Conservation (phyloP, 148 eudicot genomes). For the Diospyros lotus region DNA sequence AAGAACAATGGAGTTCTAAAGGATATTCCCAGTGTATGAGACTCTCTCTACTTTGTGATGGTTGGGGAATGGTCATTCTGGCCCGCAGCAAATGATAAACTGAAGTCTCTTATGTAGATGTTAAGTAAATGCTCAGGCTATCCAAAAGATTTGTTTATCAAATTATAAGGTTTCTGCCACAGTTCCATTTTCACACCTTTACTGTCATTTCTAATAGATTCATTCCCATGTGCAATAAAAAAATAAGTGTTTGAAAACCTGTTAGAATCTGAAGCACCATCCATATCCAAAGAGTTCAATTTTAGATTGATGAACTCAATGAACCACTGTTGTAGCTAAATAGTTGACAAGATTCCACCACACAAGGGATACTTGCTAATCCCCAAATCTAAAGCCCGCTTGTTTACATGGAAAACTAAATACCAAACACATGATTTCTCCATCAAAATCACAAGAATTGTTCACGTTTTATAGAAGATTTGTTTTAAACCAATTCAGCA, state of each 20-base stretch:
- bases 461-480: not conserved
- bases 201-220: too few relatives aligned
- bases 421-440: not conserved
- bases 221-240: too few relatives aligned
- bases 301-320: too few relatives aligned
- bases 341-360: too few relatives aligned
- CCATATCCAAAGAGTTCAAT: too few relatives aligned
- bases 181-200: not conserved
- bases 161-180: not conserved
- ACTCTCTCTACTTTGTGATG: too few relatives aligned
- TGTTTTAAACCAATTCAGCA: not conserved
- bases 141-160: slow-evolving; percentile 2
- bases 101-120: not conserved
- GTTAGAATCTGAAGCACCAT: too few relatives aligned
- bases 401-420: not conserved
- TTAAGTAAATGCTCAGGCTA: not conserved
- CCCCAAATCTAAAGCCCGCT: not conserved
- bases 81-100: not conserved
- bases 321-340: too few relatives aligned
- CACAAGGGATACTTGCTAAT: too few relatives aligned
- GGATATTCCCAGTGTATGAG: too few relatives aligned
- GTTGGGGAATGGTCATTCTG: not conserved
- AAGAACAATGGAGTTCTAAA: not conserved
- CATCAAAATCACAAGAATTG: not conserved
- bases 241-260: too few relatives aligned